Evolutionary conservation across 129 eudicot species (phyloP).

Genomic region (Erigeron canadensis): DNA sequence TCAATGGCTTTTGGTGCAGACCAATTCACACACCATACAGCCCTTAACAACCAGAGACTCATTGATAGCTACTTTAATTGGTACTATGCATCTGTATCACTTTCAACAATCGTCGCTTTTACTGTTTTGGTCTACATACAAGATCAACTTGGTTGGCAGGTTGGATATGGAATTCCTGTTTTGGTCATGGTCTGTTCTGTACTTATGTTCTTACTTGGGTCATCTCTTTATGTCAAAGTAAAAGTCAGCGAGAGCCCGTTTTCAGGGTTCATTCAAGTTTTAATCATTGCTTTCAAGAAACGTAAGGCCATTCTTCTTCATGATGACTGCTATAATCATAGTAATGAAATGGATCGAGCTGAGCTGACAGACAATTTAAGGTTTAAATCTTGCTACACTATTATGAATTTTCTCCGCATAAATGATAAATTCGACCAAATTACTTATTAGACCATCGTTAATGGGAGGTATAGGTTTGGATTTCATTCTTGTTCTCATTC

Average conservation of each 20-base stretch:
- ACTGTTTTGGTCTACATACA: conserved; percentile 57
- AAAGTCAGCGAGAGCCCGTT: conserved; percentile 37
- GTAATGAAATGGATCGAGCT: conserved; percentile 22
- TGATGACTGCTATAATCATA: conserved; percentile 30
- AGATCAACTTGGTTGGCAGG: conserved; percentile 49
- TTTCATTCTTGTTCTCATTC: background rate
- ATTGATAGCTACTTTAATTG: conserved; percentile 57
- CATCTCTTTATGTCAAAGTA: conserved; percentile 38
- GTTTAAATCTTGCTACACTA: conserved; percentile 4
- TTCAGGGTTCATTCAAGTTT: conserved; percentile 42
- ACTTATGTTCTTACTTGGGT: conserved; percentile 37
- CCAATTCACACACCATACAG: conserved; percentile 38
- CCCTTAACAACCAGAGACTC: conserved; percentile 34
- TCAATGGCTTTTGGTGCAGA: conserved; percentile 70
- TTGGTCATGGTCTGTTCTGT: conserved; percentile 42
- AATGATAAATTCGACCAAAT: too few relatives aligned
- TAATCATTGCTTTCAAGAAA: conserved; percentile 37
- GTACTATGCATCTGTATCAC: conserved; percentile 47
- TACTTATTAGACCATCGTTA: too few relatives aligned
- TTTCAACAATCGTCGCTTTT: conserved; percentile 32
- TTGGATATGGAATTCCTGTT: conserved; percentile 60
- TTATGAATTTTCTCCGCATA: background rate
- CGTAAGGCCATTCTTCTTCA: conserved; percentile 27
- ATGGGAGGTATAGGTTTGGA: background rate
- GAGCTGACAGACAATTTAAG: conserved; percentile 40